phyloP scores from a whole-genome alignment of 2,329 filamentous ascomycete species.

The Ophiostoma triangulosporum region DNA sequence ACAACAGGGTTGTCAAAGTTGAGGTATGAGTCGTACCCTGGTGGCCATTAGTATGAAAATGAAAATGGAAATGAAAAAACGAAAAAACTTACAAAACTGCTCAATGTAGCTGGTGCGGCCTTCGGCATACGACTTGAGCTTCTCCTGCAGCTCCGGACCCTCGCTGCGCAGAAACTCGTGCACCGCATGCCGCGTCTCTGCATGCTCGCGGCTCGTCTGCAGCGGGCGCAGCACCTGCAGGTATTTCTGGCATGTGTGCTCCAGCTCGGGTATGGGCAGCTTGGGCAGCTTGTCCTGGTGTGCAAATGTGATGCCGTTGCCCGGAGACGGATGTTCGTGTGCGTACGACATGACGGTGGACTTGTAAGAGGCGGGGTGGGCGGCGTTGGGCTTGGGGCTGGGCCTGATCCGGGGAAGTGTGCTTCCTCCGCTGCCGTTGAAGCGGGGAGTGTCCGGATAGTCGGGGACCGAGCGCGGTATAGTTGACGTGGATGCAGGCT shows the following conservation, averaged over 20 bases:
- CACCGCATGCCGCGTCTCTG: slow-evolving; percentile 67
- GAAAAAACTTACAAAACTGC: slow-evolving; percentile 69
- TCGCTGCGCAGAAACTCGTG: slow-evolving; percentile 71
- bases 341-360: slow-evolving; percentile 21
- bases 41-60: neutral
- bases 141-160: slow-evolving; percentile 75
- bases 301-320: slow-evolving; percentile 74
- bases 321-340: slow-evolving; percentile 37
- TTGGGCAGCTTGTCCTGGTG: slow-evolving; percentile 81
- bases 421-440: slow-evolving; percentile 14
- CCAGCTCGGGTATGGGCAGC: slow-evolving; percentile 82
- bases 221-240: slow-evolving; percentile 66
- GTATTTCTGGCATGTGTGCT: slow-evolving; percentile 65
- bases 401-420: slow-evolving; percentile 13
- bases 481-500: slow-evolving; percentile 21
- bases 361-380: neutral
- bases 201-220: slow-evolving; percentile 67
- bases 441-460: slow-evolving; percentile 22
- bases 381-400: slow-evolving; percentile 9
- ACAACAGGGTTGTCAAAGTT: slow-evolving; percentile 98
- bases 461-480: slow-evolving; percentile 27
- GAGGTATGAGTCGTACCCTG: slow-evolving; percentile 97
- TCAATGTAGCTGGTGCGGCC: slow-evolving; percentile 95
- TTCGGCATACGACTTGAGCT: slow-evolving; percentile 76
- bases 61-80: neutral